These are phyloP conservation scores for Tetrahymena malaccensis DNA, from an alignment of 73 alveolate genomes.

Conservation along the genomic window DNA sequence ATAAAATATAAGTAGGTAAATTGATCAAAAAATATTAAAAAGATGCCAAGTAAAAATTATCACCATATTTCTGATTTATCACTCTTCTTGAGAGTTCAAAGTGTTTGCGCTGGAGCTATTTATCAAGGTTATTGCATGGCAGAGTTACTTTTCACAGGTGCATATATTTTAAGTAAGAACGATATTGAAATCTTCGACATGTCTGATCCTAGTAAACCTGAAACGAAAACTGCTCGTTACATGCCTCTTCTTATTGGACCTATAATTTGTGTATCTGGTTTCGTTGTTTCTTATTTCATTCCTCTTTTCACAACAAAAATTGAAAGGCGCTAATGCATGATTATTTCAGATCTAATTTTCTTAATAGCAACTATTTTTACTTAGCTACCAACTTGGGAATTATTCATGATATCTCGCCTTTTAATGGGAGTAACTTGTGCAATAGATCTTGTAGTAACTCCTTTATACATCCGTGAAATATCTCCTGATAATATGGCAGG, in stretches of 20 bases:
- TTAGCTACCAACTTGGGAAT: not conserved
- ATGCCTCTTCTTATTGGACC: not conserved
- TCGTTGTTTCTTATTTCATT: not conserved
- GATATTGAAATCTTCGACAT: not conserved
- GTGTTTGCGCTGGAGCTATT: not conserved
- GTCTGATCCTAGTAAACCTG: not conserved
- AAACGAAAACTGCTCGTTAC: not conserved
- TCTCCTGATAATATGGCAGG: not conserved
- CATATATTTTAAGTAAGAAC: not conserved
- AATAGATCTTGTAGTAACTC: not conserved
- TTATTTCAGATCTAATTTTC: not conserved
- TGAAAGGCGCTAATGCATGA: not conserved
- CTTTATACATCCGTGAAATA: not conserved
- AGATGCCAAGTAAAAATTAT: not conserved
- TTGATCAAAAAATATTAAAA: too few relatives aligned
- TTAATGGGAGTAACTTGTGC: not conserved
- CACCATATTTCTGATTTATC: not conserved
- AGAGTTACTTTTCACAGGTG: not conserved
- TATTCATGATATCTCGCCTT: not conserved
- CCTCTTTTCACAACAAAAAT: not conserved
- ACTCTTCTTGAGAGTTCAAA: not conserved
- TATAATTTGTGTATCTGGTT: not conserved
- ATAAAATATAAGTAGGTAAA: not conserved
- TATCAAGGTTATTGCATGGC: not conserved
- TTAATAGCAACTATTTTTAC: not conserved